Evolutionary conservation across 2,329 filamentous ascomycete genomes (phyloP).

Genomic region (Aspergillus arachidicola): DNA sequence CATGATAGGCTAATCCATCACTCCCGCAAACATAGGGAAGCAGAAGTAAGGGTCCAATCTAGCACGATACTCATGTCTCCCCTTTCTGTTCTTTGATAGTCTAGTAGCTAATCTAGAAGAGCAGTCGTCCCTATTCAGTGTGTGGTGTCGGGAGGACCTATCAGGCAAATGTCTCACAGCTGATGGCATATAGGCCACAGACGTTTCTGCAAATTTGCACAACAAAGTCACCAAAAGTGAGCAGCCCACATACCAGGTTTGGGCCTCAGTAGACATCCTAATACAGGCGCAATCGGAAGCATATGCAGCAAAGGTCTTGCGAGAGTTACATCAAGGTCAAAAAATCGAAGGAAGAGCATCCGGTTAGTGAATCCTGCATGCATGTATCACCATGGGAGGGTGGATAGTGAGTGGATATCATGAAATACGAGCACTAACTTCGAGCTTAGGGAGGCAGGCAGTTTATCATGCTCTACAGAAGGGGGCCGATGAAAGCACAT

Average conservation of each 20-base stretch:
- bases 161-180: neutral
- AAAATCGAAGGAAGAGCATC: constrained; percentile 60
- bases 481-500: constrained; percentile 50
- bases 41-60: constrained; percentile 46
- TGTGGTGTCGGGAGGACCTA: constrained; percentile 12
- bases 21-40: constrained; percentile 41
- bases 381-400: neutral
- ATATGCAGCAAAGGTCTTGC: constrained; percentile 62
- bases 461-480: constrained; percentile 63
- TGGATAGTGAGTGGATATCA: neutral
- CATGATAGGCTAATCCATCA: neutral
- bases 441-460: constrained; percentile 58
- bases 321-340: constrained; percentile 63
- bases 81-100: neutral
- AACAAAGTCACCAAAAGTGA: constrained; percentile 61
- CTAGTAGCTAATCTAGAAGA: neutral
- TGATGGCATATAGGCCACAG: constrained; percentile 47
- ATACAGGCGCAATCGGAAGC: constrained; percentile 37
- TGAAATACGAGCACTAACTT: neutral
- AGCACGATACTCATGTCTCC: neutral
- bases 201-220: constrained; percentile 63
- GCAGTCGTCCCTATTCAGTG: constrained; percentile 58
- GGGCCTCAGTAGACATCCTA: neutral
- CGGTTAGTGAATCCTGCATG: constrained; percentile 39
- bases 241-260: neutral